Evolutionary conservation across 1,284 basidiomycete genomes (phyloP), one percentile per base, ranked within the genome.

Genomic region (Ceratobasidium sp.): DNA sequence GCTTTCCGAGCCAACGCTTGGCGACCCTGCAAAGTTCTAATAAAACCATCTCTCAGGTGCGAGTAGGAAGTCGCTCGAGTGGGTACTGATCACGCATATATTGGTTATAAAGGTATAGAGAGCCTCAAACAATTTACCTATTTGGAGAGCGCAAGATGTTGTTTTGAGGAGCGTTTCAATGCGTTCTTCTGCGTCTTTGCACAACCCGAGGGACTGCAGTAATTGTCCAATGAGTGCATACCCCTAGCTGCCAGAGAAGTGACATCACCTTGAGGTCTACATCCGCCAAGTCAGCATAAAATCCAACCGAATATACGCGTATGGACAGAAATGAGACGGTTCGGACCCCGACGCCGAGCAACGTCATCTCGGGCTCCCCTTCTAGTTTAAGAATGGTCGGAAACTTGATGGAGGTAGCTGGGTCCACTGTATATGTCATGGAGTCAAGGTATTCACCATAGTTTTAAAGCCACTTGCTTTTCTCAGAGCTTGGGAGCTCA

Each of bases 11-110:
- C 87, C 9, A 86, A 80, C 48, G 86, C 84, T 77, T 94, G 83
- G 13, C 93, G 89, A 0, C 85, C 84, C 77, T 90, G 88, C 41
- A 96, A 81, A 7, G 94, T 87, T 43, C 95, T 88, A 80, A 93
- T 85, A 79, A 96, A 95, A 0, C 92, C 95, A 79, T 96, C 94
- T 27, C 95, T 88, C 22, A 96, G 84, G 79, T 96, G 95, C 22
- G 88, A 86, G 80, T 91, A 94, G 7, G 90, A 92, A 0, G 94
- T 96, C 39, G 86, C 86, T 16, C 94, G 88, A 0, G 92, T 92
- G 1, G 94, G 94, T 16, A 95, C 94, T 94, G 68, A 9, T 48
- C 51, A 51, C 48, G 29, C 41, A 16, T 51, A 64, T 0, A 65
- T 48, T 24, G 62, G 24, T 11, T 31, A 27, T 6, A 13, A 14